Evolutionary conservation across 2,329 filamentous ascomycete genomes (phyloP), one percentile per base, ranked within the genome.

Genomic region (Pestalotiopsis sp.): DNA sequence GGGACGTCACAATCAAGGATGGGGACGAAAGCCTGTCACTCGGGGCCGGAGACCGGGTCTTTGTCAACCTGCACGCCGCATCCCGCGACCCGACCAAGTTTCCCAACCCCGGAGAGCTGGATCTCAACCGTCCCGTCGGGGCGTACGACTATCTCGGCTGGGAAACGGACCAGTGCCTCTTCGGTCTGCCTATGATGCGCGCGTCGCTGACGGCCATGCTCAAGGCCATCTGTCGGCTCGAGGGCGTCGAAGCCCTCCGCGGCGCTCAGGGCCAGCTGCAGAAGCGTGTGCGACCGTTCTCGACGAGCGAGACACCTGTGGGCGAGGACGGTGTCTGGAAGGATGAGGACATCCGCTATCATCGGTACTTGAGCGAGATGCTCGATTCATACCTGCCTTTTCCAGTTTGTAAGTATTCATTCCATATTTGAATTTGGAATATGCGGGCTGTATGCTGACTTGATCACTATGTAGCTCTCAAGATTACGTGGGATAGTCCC

Each of bases 111-210:
- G 76, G 82, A 31, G 76, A 81, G 66, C 82, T 89, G n/a, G 80
- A 80, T 20, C 79, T 87, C 20, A 82, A 87, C 72, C 82, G 87
- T 4, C 84, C 83, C 0, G 72, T 85, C 31, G 82, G 84, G 9
- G 78, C 78, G 1, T 89, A 89, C 74, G 83, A 88, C 70, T 82
- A 85, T 75, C 85, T 84, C 70, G 86, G 86, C 45, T 79, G 82
- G 36, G 87, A 87, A 0, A 81, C 85, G 17, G 85, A 88, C 72
- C 77, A 81, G n/a, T 87, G 84, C 67, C 79, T 88, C 6, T 31
- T 31, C 9, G 86, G 85, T 25, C 80, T 79, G 71, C 81, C 86
- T n/a, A 82, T 84, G 31, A 83, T 71, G 62, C 71, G 72, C 9
- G 68, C 70, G 13, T 72, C 73, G 1, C 66, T 74, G 66, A 70